Base-by-base conservation (phyloP, 169 alveolate species). In the Plasmodium vivax region DNA sequence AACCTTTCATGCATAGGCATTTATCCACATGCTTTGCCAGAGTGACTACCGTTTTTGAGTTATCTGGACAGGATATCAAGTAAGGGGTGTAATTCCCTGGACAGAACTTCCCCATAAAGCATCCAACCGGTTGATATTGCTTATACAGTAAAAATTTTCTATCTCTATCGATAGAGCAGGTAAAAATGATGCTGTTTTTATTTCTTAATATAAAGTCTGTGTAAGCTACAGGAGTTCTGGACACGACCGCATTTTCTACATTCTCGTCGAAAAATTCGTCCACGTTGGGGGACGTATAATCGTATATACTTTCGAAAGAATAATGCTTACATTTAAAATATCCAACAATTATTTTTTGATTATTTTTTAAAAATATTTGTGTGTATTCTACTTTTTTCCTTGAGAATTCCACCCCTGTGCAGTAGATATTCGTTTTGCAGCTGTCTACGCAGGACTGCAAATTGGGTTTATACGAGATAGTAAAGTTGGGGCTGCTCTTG, bases 1-100 rank as follows among this genome's bases (percentile, higher is more conserved):
- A 92, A 14, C 98, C 98, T 68, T 95, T 87, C 56, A 95, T 1
- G 58, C 98, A 96, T 92, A 96, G 79, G 56, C 98, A 96, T 41
- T 95, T 88, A 36, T 87, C 93, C n/a, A 91, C 84, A 74, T 45
- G 27, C 38, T 54, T 47, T 23, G 97, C 95, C 19, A 92, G 92
- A 5, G 32, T 82, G 27, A 84, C 91, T 30, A 92, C 77, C 10
- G 98, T 96, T n/a, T 62, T 85, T 32, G 98, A 96, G 72, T 96
- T 94, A 62, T 9, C 36, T 34, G 98, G 97, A 45, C 98, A 96
- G 23, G 85, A 82, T 82, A 87, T 85, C 81, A 84, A 83, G 38
- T 82, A 81, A 27, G 95, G 95, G 30, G 87, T 93, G n/a, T 84
- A 82, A 34, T 93, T 96, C 4, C 97, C 98, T 30, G 97, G 97